A percentile compares a stretch with the other conserved stretches of the same genome.
Evolutionary conservation across 768 basidiomycete genomes (phyloP).

Genomic region (Lentinula guzmanii): DNA sequence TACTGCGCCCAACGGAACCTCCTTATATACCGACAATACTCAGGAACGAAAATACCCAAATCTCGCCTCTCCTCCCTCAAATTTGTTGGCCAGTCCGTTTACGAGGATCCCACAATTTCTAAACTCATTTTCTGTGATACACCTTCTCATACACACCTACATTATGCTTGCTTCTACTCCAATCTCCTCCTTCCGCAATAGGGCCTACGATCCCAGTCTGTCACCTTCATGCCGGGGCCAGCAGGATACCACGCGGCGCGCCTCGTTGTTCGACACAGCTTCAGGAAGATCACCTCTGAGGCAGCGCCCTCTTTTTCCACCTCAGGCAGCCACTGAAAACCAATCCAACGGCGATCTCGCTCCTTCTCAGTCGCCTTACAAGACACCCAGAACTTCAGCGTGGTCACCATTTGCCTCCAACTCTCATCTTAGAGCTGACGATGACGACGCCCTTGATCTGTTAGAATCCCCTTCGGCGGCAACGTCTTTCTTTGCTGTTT

Average conservation of each 20-base stretch:
- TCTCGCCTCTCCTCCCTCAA: not conserved
- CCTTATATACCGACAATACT: not conserved
- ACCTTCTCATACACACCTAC: constrained; percentile 14
- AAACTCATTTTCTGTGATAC: constrained; percentile 5
- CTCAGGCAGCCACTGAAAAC: constrained; percentile 17
- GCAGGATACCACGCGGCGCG: constrained; percentile 27
- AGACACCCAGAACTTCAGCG: constrained; percentile 34
- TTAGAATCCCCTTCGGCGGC: constrained; percentile 39
- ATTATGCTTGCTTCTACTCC: constrained; percentile 42
- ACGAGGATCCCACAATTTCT: not conserved
- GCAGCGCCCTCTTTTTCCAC: constrained; percentile 34
- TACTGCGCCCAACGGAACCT: not conserved
- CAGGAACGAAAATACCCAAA: not conserved
- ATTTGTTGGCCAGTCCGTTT: not conserved
- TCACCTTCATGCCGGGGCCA: constrained; percentile 30
- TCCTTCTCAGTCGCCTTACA: constrained; percentile 50
- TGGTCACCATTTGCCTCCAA: constrained; percentile 22
- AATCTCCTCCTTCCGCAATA: constrained; percentile 25
- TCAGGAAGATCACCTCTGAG: constrained; percentile 61
- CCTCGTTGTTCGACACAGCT: constrained; percentile 42
- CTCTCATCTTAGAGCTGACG: constrained; percentile 37
- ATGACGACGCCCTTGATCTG: constrained; percentile 56
- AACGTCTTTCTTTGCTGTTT: constrained; percentile 36
- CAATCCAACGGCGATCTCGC: constrained; percentile 38
- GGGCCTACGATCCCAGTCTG: constrained; percentile 22